A percentile compares a stretch with the other conserved stretches of the same genome.
phyloP scores from a whole-genome alignment of 495 filamentous ascomycete species.

The Aspergillus asperescens region DNA sequence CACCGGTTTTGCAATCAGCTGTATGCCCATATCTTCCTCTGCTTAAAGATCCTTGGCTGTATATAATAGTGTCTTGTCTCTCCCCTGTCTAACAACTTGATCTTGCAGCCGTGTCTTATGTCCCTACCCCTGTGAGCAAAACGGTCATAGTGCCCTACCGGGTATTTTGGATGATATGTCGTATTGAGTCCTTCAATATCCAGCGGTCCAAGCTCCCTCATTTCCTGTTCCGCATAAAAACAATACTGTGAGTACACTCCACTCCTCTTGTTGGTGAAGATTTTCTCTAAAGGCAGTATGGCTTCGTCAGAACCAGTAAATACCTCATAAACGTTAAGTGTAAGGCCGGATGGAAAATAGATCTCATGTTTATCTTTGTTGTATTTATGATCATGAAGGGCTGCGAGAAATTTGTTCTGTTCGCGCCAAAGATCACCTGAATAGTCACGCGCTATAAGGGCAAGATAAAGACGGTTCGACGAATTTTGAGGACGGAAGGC shows the following conservation, averaged over 20 bases:
- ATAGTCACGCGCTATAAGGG: constrained; percentile 5
- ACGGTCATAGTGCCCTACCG: no score
- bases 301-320: background rate
- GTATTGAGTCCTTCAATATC: no score
- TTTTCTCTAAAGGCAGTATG: background rate
- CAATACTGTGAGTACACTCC: constrained; percentile 5
- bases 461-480: constrained; percentile 3
- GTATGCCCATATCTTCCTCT: no score
- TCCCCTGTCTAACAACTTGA: no score
- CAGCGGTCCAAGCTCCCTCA: background rate
- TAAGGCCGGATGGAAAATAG: constrained; percentile 1
- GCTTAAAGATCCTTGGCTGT: no score
- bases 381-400: constrained; percentile 2
- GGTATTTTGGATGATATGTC: no score
- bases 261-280: constrained; percentile 1
- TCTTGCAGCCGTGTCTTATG: no score
- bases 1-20: no score
- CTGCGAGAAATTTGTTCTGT: background rate
- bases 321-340: constrained; percentile 1
- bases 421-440: constrained; percentile 4
- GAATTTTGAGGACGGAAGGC: background rate
- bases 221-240: background rate
- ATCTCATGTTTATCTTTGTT: background rate
- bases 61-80: no score
- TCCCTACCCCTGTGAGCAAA: no score